These are phyloP conservation scores for Quercus alba DNA, from an alignment of 306 rosid species.

Conservation along the genomic window DNA sequence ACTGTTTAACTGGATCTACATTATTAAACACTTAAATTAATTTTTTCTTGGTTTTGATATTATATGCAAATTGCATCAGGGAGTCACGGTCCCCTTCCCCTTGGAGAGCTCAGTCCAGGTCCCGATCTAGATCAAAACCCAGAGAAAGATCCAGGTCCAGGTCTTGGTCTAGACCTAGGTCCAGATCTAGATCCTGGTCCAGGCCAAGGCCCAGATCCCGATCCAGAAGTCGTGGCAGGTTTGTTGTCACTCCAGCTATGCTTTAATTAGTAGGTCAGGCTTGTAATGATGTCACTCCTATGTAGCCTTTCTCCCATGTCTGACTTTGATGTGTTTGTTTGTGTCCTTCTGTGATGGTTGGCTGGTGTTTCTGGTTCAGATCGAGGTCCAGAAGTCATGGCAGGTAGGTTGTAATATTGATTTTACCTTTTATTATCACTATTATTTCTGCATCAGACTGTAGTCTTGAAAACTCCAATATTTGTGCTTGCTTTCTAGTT, in stretches of 20 bases:
- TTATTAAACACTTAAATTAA: background rate
- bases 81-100: slow-evolving; percentile 80
- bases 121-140: slow-evolving; percentile 55
- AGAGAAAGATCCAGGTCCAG: slow-evolving; percentile 54
- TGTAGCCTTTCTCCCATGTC: background rate
- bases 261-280: background rate
- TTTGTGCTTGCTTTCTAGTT: background rate
- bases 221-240: slow-evolving; percentile 93
- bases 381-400: slow-evolving; percentile 88
- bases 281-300: background rate
- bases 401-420: slow-evolving; percentile 44
- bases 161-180: slow-evolving; percentile 54
- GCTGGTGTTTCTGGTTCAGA: slow-evolving; percentile 36
- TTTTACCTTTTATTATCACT: background rate
- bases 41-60: background rate
- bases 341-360: background rate
- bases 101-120: slow-evolving; percentile 66
- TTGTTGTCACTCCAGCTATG: slow-evolving; percentile 22
- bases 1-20: background rate
- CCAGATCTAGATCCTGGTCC: slow-evolving; percentile 52
- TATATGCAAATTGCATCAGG: slow-evolving; percentile 33
- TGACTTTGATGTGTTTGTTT: slow-evolving; percentile 11
- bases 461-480: background rate
- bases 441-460: background rate
- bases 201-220: slow-evolving; percentile 64